Conservation (phyloP, 352 stramenopile genomes). For the Globisporangium rhizosaccharum region DNA sequence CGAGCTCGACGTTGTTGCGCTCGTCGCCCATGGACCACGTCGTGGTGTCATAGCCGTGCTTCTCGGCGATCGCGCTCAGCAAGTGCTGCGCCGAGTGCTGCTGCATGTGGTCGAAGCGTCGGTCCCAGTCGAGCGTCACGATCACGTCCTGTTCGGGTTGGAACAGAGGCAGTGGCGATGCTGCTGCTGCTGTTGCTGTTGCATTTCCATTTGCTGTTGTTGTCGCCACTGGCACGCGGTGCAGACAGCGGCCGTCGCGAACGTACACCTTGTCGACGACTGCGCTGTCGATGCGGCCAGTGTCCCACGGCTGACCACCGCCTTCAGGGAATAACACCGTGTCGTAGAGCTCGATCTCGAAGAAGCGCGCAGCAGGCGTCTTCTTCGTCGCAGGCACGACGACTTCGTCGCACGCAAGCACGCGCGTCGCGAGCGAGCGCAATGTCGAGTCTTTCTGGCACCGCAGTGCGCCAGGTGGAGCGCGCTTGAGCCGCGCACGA, state of each 20-base stretch:
- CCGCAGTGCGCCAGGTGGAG: conserved; percentile 32
- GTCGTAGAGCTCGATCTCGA: conserved; percentile 53
- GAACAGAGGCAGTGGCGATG: too few species aligned
- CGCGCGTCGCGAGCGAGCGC: conserved; percentile 34
- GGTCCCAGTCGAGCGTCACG: too few species aligned
- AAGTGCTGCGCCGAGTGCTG: conserved; percentile 89
- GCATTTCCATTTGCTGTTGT: too few species aligned
- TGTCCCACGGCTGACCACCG: conserved; percentile 84
- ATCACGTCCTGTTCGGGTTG: too few species aligned
- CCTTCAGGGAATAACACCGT: conserved; percentile 86
- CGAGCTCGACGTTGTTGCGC: conserved; percentile 74
- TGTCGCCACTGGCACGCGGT: too few species aligned
- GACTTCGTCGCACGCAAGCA: conserved; percentile 32
- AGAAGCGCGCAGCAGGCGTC: conserved; percentile 32
- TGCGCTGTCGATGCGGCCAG: conserved; percentile 42
- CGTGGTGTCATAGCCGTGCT: conserved; percentile 63
- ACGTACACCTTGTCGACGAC: conserved; percentile 58
- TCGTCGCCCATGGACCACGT: conserved; percentile 76
- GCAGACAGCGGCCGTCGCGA: conserved; percentile 50
- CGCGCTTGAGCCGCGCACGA: neutral
- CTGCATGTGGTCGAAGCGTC: too few species aligned
- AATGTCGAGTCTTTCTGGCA: conserved; percentile 69
- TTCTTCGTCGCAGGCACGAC: conserved; percentile 26
- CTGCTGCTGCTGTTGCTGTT: too few species aligned
- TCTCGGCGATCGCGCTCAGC: conserved; percentile 78